phyloP scores from a whole-genome alignment of 164 flowering plant genomes.

The Magnolia kwangsiensis region DNA sequence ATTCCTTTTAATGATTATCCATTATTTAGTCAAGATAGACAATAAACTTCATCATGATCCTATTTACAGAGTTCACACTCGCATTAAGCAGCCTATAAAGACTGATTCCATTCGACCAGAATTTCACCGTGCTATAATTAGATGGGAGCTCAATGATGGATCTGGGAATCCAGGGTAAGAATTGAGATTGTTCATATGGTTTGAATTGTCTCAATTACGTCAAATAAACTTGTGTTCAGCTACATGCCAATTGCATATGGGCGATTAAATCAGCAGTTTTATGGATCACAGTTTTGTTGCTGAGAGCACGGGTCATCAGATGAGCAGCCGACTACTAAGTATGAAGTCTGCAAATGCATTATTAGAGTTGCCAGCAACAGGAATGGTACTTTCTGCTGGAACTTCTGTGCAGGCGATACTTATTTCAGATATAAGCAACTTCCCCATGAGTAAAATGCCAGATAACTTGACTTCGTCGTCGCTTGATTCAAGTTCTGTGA shows the following conservation, averaged over 20 bases:
- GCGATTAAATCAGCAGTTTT: not conserved
- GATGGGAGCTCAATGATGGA: slow-evolving; percentile 70
- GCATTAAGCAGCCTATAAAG: slow-evolving; percentile 64
- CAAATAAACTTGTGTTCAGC: not conserved
- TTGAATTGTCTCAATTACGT: not conserved
- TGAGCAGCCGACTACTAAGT: slow-evolving; percentile 84
- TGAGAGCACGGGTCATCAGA: slow-evolving; percentile 89
- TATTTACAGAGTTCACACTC: slow-evolving; percentile 57
- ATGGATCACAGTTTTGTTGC: slow-evolving; percentile 69
- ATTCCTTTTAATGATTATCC: not conserved
- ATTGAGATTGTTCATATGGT: not conserved
- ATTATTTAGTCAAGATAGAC: not conserved
- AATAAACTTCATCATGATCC: not conserved
- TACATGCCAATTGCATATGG: not conserved
- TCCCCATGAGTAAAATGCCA: slow-evolving; percentile 14
- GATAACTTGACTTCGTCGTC: slow-evolving; percentile 6
- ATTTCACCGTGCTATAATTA: slow-evolving; percentile 75
- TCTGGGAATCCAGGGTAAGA: slow-evolving; percentile 77
- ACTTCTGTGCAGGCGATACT: slow-evolving; percentile 57
- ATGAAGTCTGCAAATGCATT: slow-evolving; percentile 90
- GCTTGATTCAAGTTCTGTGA: slow-evolving; percentile 10
- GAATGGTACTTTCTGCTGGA: slow-evolving; percentile 55
- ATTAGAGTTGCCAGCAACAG: slow-evolving; percentile 67
- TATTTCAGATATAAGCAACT: slow-evolving; percentile 56
- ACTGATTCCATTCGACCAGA: slow-evolving; percentile 64